Base-by-base conservation (phyloP, 257 asterid genomes). In the Hygrophila difformis region DNA sequence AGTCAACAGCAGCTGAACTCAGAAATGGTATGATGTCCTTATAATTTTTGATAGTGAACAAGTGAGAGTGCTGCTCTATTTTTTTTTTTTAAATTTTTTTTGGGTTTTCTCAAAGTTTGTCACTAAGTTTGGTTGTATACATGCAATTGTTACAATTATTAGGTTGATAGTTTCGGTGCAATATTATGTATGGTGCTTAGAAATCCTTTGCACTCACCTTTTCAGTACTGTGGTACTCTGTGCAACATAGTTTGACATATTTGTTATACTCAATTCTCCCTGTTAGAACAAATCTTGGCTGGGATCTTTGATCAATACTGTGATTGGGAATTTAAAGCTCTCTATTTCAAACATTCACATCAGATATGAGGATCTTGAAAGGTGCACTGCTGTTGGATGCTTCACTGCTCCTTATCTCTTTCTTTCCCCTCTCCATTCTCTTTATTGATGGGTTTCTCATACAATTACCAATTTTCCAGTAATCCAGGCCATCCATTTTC, bases 301-400 rank as follows among this genome's bases (percentile, higher is more conserved):
- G 59, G 96, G 94, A 63, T 85, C 98, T 66, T 56, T 89, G 64
- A 85, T 89, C 81, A 75, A 78, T 78, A 89, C 96, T 33, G 86
- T 89, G 59, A 82, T 89, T 34, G 98, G 98, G 75, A 89, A 89
- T 71, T 60, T 89, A 68, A 89, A 80, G 91, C 96, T 89, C 63
- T 82, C 96, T 50, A 75, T 89, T 64, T 85, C 96, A 34, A 85
- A 89, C 61, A 74, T 89, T 58, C 98, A 89, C 74, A 72, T 89
- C 78, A 79, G 98, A 85, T 89, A 89, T 46, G 98, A 82, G 71
- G 98, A 89, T 79, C 67, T 72, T 60, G 98, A 89, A 75, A 89
- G 98, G 98, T 89, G 73, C 37, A 57, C 44, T 19, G 52, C 18
- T 53, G 47, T 59, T 59, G 23, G 58, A 51, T 54, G 55, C 47